Percentiles rank a stretch among this genome's conserved stretches.
phyloP scores from a whole-genome alignment of 352 stramenopile species.

The Halophytophthora polymorphica region DNA sequence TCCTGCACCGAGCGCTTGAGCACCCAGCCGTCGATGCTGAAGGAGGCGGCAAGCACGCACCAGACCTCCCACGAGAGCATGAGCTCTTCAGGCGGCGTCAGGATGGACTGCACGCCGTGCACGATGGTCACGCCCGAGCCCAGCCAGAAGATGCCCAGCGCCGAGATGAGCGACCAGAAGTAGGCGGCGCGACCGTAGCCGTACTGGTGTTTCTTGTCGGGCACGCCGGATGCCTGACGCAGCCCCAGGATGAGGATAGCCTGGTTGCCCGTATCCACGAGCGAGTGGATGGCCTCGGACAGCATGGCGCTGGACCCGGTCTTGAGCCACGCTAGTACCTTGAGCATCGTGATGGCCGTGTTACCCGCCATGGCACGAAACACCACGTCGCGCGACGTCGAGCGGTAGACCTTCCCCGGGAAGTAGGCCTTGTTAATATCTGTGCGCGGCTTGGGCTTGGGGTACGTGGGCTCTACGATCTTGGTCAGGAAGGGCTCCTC shows the following conservation, averaged over 20 bases:
- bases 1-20: slow-evolving; percentile 90
- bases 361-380: slow-evolving; percentile 93
- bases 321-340: slow-evolving; percentile 71
- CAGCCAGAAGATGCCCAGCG: slow-evolving; percentile 98
- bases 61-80: slow-evolving; percentile 90
- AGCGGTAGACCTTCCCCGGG: slow-evolving; percentile 73
- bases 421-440: slow-evolving; percentile 88
- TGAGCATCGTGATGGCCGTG: slow-evolving; percentile 90
- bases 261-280: slow-evolving; percentile 98
- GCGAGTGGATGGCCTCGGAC: slow-evolving; percentile 96
- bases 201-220: slow-evolving; percentile 96
- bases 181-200: slow-evolving; percentile 97
- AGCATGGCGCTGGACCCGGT: slow-evolving; percentile 96
- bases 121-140: slow-evolving; percentile 94
- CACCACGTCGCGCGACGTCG: slow-evolving; percentile 75
- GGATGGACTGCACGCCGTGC: slow-evolving; percentile 85
- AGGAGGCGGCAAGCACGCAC: slow-evolving; percentile 93
- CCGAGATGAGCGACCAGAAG: slow-evolving; percentile 98
- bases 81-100: slow-evolving; percentile 67
- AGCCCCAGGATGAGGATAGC: slow-evolving; percentile 85
- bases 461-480: slow-evolving; percentile 40
- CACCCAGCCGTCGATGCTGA: slow-evolving; percentile 96
- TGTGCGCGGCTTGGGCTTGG: slow-evolving; percentile 48
- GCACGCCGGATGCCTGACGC: slow-evolving; percentile 78
- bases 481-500: slow-evolving; percentile 36